These are phyloP conservation scores for Acanthamoeba triangularis DNA, from an alignment of 208 protist genomes.

Conservation along the genomic window DNA sequence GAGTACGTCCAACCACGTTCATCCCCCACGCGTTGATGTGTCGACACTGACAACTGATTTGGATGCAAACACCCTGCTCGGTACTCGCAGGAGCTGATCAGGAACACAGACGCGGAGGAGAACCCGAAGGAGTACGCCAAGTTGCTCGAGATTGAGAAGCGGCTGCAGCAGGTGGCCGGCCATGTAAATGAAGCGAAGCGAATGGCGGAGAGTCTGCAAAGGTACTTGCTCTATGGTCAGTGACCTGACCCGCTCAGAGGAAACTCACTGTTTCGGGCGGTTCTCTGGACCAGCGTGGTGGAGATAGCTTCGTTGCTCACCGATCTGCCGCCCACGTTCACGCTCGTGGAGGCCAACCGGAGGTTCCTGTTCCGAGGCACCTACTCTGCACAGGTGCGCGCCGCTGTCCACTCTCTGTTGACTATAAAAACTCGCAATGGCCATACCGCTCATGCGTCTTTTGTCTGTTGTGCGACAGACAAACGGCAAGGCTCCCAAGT, in stretches of 20 bases:
- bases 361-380: constrained; percentile 19
- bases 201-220: constrained; percentile 51
- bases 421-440: background rate
- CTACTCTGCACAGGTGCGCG: constrained; percentile 4
- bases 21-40: background rate
- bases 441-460: no score
- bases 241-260: no score
- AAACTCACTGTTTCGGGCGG: no score
- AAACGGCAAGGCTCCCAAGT: constrained; percentile 51
- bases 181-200: constrained; percentile 61
- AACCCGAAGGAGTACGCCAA: constrained; percentile 39
- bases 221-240: background rate
- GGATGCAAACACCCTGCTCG: no score
- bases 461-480: background rate
- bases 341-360: constrained; percentile 27
- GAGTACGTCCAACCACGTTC: background rate
- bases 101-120: constrained; percentile 13
- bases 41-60: background rate
- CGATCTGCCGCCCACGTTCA: constrained; percentile 30
- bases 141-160: constrained; percentile 32
- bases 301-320: constrained; percentile 28
- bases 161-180: constrained; percentile 4
- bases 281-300: background rate
- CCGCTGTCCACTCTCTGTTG: background rate
- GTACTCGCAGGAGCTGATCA: constrained; percentile 10